Percentiles rank a stretch among this genome's conserved stretches.
phyloP scores from a whole-genome alignment of 768 basidiomycete genomes.

The Panus rudis region DNA sequence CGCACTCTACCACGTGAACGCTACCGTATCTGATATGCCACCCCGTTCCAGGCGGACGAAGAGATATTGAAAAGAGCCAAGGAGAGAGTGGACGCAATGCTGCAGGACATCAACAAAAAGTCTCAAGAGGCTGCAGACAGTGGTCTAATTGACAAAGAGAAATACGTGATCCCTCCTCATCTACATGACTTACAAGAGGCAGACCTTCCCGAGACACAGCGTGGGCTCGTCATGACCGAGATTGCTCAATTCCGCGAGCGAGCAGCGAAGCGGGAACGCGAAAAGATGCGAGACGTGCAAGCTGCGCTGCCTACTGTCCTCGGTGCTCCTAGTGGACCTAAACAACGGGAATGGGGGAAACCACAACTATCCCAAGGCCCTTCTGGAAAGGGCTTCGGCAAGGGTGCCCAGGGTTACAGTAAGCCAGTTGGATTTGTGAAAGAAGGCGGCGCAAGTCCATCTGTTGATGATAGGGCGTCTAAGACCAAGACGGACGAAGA shows the following conservation, averaged over 20 bases:
- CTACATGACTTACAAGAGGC: slow-evolving; percentile 94
- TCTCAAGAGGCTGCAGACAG: slow-evolving; percentile 71
- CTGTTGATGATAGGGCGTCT: slow-evolving; percentile 26
- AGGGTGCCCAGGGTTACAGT: slow-evolving; percentile 68
- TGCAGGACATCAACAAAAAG: slow-evolving; percentile 63
- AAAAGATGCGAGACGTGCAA: slow-evolving; percentile 76
- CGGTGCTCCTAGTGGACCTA: slow-evolving; percentile 63
- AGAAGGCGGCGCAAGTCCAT: slow-evolving; percentile 35
- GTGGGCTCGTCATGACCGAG: slow-evolving; percentile 90
- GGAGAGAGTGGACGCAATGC: slow-evolving; percentile 53
- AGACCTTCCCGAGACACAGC: slow-evolving; percentile 90
- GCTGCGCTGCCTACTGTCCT: slow-evolving; percentile 34
- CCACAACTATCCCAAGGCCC: slow-evolving; percentile 32
- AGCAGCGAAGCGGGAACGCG: slow-evolving; percentile 84
- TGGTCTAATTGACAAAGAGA: slow-evolving; percentile 75
- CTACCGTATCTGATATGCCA: slow-evolving; percentile 1
- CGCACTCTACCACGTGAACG: background rate
- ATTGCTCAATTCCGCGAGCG: slow-evolving; percentile 95
- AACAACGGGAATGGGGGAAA: slow-evolving; percentile 75
- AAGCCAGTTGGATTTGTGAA: slow-evolving; percentile 83
- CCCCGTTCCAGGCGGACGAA: slow-evolving; percentile 56
- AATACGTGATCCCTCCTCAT: slow-evolving; percentile 92
- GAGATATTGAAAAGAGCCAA: slow-evolving; percentile 55
- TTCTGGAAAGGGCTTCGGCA: slow-evolving; percentile 45
- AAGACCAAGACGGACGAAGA: slow-evolving; percentile 79